Percentiles rank a stretch among this genome's conserved stretches.
phyloP scores from a whole-genome alignment of 352 stramenopile species.

The Phytopythium chamaehyphon region DNA sequence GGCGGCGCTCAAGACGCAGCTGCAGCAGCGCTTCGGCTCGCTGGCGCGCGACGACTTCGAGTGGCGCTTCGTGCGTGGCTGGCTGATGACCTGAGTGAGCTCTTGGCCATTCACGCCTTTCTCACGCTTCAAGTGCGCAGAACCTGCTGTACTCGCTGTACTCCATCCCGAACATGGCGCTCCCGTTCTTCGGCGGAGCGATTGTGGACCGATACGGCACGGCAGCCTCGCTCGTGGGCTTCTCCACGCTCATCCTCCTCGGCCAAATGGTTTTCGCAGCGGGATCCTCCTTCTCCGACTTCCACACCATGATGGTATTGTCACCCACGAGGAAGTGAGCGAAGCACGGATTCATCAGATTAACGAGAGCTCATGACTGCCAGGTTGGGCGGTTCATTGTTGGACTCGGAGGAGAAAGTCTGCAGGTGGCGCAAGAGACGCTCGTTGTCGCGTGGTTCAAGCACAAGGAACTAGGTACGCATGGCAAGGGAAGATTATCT shows the following conservation, averaged over 20 bases:
- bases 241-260: slow-evolving; percentile 75
- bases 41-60: slow-evolving; percentile 72
- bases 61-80: slow-evolving; percentile 69
- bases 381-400: slow-evolving; percentile 88
- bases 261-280: slow-evolving; percentile 89
- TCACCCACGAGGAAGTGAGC: too few species aligned
- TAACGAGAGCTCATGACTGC: slow-evolving; percentile 11
- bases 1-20: slow-evolving; percentile 80
- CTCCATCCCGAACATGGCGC: slow-evolving; percentile 89
- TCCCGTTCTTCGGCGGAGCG: slow-evolving; percentile 92
- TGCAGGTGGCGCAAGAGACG: slow-evolving; percentile 88
- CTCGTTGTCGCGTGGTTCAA: slow-evolving; percentile 92
- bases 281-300: slow-evolving; percentile 74
- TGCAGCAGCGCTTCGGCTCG: slow-evolving; percentile 80
- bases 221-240: slow-evolving; percentile 78
- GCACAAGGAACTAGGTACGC: slow-evolving; percentile 79
- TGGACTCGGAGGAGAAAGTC: slow-evolving; percentile 89
- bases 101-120: not conserved
- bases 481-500: not conserved
- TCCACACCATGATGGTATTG: slow-evolving; percentile 70
- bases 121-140: slow-evolving; percentile 17
- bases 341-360: not conserved
- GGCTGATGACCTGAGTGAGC: not conserved
- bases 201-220: slow-evolving; percentile 89
- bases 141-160: slow-evolving; percentile 94